Evolutionary conservation across 2,329 filamentous ascomycete species (phyloP).

Genomic region (Davidsoniella neocaledoniae): DNA sequence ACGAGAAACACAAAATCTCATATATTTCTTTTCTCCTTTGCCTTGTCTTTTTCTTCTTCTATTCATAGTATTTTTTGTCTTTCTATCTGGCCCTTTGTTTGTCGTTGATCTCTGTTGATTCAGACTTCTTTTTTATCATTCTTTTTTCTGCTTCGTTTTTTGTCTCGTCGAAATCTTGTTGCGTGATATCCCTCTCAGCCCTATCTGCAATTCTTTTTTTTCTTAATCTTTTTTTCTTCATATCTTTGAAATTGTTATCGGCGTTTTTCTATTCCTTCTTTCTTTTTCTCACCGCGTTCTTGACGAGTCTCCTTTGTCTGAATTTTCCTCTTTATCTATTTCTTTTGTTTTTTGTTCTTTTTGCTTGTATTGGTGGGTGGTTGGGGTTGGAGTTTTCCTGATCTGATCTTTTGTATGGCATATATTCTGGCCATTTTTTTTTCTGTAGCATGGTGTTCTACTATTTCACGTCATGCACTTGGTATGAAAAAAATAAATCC

Average conservation of each 20-base stretch:
- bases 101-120: background rate
- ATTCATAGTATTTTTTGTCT: background rate
- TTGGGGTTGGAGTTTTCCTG: background rate
- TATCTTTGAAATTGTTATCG: background rate
- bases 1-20: background rate
- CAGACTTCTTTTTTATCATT: background rate
- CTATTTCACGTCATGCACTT: too few relatives aligned
- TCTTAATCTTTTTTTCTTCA: background rate
- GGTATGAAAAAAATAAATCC: too few relatives aligned
- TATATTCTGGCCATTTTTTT: too few relatives aligned
- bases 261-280: too few relatives aligned
- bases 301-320: too few relatives aligned
- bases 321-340: background rate
- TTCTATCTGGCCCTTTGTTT: background rate
- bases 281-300: too few relatives aligned
- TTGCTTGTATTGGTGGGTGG: background rate
- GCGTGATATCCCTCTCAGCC: background rate
- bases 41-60: conserved; percentile 3
- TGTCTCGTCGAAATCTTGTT: background rate
- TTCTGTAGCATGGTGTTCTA: too few relatives aligned
- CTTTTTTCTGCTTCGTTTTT: background rate
- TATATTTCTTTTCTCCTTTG: background rate
- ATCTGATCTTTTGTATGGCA: background rate
- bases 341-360: background rate
- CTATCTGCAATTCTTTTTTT: background rate